Evolutionary conservation across 768 basidiomycete species (phyloP), one percentile per base, ranked within the genome.

Genomic region (Naematelia aurantialba): DNA sequence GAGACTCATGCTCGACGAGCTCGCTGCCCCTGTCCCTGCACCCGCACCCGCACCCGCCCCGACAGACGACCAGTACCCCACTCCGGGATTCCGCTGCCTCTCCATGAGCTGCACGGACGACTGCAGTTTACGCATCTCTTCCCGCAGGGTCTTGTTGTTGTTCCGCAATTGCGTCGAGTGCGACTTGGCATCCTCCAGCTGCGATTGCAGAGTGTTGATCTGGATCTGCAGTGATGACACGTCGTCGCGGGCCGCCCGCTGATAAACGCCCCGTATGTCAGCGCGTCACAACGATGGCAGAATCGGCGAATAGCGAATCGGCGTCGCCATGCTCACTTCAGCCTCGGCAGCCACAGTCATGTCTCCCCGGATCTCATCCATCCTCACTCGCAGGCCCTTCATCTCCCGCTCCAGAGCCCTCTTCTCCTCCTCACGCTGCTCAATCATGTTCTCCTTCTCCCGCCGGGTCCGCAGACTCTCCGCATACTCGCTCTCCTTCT

Each of bases 71-170:
- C 92, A 97, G 76, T 93, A 97, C 19, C 94, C 91, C 5, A 92
- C 87, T 21, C 94, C 93, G 0, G 94, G 91, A 73, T 89, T 90
- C 25, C 94, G 85, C 68, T 93, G 90, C 48, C 86, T 83, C 70
- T 98, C 94, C 25, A 97, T 81, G 26, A 97, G 76, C 0, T 91
- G 87, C 44, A 89, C 89, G 19, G 92, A 94, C 0, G 88, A 89
- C 76, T 98, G 96, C 1, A 99, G 87, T 75, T 98, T 98, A 44
- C 91, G 87, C 47, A 99, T 78, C 73, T 99, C 94, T 53, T 98
- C 96, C 8, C 93, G 87, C 17, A 98, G 80, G 0, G 85, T 89
- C 89, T 91, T 94, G 76, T 91, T 94, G 52, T 83, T 85, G 5
- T 83, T 73, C 52, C 86, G 85, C 26, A 90, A 70, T 61, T 89